Conservation (phyloP, 2,329 filamentous ascomycete species). For the Trichophyton simii region DNA sequence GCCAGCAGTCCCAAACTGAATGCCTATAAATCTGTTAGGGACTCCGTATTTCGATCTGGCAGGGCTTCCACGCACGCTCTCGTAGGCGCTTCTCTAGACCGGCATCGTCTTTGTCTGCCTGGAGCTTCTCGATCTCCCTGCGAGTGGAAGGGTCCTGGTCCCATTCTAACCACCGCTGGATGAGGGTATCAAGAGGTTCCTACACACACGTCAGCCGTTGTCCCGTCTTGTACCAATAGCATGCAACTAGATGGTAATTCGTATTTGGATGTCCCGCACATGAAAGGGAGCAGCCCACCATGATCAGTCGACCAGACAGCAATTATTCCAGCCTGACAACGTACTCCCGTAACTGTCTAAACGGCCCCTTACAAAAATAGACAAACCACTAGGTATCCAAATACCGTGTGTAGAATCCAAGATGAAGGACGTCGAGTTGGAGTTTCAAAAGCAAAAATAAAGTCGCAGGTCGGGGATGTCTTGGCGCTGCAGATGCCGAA, state of each 20-base stretch:
- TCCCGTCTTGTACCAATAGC: neutral
- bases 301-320: neutral
- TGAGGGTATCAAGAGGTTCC: slow-evolving; percentile 30
- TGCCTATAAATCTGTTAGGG: slow-evolving; percentile 24
- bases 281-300: neutral
- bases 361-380: neutral
- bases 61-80: slow-evolving; percentile 27
- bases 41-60: neutral
- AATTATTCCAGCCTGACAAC: neutral
- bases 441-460: neutral
- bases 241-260: too few relatives aligned
- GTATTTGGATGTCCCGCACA: neutral
- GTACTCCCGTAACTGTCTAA: neutral
- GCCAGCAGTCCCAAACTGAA: slow-evolving; percentile 51
- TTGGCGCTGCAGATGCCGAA: neutral
- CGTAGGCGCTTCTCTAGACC: slow-evolving; percentile 43
- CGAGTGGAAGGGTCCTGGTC: slow-evolving; percentile 44
- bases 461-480: neutral
- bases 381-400: neutral
- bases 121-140: slow-evolving; percentile 42
- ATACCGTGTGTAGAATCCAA: neutral
- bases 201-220: slow-evolving; percentile 12
- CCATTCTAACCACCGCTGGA: slow-evolving; percentile 46
- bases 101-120: slow-evolving; percentile 31
- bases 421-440: neutral